These are phyloP conservation scores for Neonectria faginata DNA, from an alignment of 2,329 filamentous ascomycete species.

Conservation along the genomic window DNA sequence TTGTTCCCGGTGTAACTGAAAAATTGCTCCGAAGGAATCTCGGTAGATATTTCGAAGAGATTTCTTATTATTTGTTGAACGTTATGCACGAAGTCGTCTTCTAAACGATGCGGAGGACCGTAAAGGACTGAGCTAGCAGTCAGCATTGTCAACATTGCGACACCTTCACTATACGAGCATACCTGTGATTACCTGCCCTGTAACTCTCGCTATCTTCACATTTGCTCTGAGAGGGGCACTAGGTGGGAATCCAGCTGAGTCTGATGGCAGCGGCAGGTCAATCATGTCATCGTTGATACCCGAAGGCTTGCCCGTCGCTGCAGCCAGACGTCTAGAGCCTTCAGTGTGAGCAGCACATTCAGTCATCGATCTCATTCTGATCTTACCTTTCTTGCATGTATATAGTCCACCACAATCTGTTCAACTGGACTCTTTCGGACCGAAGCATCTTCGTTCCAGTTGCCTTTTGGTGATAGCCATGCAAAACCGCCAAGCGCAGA, in stretches of 20 bases:
- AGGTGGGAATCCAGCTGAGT: slow-evolving; percentile 15
- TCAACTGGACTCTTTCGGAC: too few relatives aligned
- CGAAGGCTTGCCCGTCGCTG: slow-evolving; percentile 18
- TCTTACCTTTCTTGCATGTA: too few relatives aligned
- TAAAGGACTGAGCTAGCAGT: slow-evolving; percentile 8
- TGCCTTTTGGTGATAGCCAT: too few relatives aligned
- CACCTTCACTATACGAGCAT: not conserved
- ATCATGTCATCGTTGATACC: slow-evolving; percentile 20
- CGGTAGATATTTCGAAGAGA: slow-evolving; percentile 14
- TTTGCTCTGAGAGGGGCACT: slow-evolving; percentile 17
- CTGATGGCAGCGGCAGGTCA: slow-evolving; percentile 6
- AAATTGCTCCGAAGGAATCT: slow-evolving; percentile 20
- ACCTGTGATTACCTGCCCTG: slow-evolving; percentile 17
- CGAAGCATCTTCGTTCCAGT: too few relatives aligned
- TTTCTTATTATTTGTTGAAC: slow-evolving; percentile 20
- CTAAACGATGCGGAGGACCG: not conserved
- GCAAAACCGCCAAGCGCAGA: too few relatives aligned
- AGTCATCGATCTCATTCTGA: too few relatives aligned
- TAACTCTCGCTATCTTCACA: slow-evolving; percentile 16
- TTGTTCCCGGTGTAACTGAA: slow-evolving; percentile 4
- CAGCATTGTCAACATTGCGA: not conserved
- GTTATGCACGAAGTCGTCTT: slow-evolving; percentile 18
- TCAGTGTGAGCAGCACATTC: not conserved
- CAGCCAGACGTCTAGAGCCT: slow-evolving; percentile 10
- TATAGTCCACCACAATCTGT: too few relatives aligned